phyloP scores from a whole-genome alignment of 163 green algal genomes.

The Chloromonas sp. region DNA sequence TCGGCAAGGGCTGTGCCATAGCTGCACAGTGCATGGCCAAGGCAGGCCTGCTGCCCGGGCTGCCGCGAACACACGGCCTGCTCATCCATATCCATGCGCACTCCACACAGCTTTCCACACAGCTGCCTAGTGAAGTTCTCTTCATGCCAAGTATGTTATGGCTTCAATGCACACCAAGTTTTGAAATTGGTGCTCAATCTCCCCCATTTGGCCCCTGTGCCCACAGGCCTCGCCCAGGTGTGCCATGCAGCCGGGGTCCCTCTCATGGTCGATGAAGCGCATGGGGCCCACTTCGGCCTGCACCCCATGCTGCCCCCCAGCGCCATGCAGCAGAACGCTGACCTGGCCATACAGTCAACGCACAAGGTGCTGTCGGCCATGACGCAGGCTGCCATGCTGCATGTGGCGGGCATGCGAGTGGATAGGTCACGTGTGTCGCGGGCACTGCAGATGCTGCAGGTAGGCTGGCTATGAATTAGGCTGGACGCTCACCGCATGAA shows the following conservation, averaged over 20 bases:
- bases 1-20: no score
- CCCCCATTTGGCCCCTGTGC: not conserved
- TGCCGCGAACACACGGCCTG: no score
- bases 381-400: not conserved
- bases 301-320: not conserved
- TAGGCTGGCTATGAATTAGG: not conserved
- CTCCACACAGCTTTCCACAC: no score
- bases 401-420: not conserved
- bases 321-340: not conserved
- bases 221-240: not conserved
- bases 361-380: conserved; percentile 2
- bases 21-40: no score
- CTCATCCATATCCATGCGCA: no score
- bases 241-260: not conserved
- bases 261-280: not conserved
- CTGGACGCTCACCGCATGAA: no score
- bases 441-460: not conserved
- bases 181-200: not conserved
- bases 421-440: not conserved
- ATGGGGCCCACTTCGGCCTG: not conserved
- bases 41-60: no score
- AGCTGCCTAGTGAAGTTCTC: no score
- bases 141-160: no score
- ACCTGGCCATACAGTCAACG: not conserved
- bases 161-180: no score